Evolutionary conservation across 495 filamentous ascomycete species (phyloP), one percentile per base, ranked within the genome.

Genomic region (Penicillium dipodomyicola): DNA sequence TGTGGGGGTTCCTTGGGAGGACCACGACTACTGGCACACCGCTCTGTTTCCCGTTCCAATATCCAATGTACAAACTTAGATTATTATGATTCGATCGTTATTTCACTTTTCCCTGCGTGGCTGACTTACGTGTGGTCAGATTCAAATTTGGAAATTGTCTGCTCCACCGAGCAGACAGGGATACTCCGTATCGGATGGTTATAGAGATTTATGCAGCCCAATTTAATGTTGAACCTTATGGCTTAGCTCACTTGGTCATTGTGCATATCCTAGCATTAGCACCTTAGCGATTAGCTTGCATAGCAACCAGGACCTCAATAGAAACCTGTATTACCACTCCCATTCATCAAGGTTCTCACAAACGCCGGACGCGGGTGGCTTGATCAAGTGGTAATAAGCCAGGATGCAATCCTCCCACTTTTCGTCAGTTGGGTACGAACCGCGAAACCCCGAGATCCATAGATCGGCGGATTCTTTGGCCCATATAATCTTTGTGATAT

Each of bases 401-500:
- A 51, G 49, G 41, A 51, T 23, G 49, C 14, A 22, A 51, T 51
- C 33, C 32, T 27, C 20, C 49, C 32, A 51, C 33, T 39, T 25
- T 40, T 40, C 33, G 20, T 51, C 33, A 39, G 33, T 51, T 51
- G 30, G 32, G n/a, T 10, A 39, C 22, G 49, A 39, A 25, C 20
- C 12, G 49, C 32, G 33, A 51, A 51, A 51, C 35, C 33, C 49
- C 14, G 49, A 40, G 33, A 51, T 51, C 49, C 49, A 51, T 51
- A 51, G 33, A 51, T 27, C 49, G 11, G 49, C 33, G 33, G 33
- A 40, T 40, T 51, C 49, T 25, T 51, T 10, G 22, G 40, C 20
- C 49, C 49, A 51, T 40, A 51, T 51, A 39, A 51, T 51, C 33
- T 51, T 51, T 40, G 32, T 27, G 35, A 51, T 39, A 29, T 39